Percentiles rank a stretch among this genome's conserved stretches.
Conservation (phyloP, 2,329 filamentous ascomycete species). For the Phaeosphaeria sp. region DNA sequence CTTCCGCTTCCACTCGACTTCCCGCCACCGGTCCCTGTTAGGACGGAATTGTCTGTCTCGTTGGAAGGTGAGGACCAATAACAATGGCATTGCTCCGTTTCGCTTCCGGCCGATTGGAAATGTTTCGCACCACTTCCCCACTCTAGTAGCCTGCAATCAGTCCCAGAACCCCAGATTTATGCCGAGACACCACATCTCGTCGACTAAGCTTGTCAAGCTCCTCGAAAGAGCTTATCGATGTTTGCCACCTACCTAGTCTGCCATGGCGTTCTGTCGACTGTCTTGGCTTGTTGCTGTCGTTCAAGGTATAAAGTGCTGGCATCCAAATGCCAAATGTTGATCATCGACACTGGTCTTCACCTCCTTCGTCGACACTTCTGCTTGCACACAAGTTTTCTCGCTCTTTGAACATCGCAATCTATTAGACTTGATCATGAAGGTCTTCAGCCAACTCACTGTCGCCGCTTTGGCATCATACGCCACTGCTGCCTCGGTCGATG, state of each 20-base stretch:
- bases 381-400: slow-evolving; percentile 10
- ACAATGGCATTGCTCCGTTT: slow-evolving; percentile 9
- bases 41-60: slow-evolving; percentile 4
- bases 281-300: slow-evolving; percentile 7
- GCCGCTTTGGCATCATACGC: slow-evolving; percentile 35
- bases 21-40: slow-evolving; percentile 5
- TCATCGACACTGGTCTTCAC: slow-evolving; percentile 28
- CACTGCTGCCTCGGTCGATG: slow-evolving; percentile 34
- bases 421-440: slow-evolving; percentile 32
- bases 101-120: slow-evolving; percentile 13
- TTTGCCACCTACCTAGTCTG: slow-evolving; percentile 10
- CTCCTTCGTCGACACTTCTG: slow-evolving; percentile 15
- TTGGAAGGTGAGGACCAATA: slow-evolving; percentile 14
- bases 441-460: slow-evolving; percentile 32
- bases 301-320: slow-evolving; percentile 30
- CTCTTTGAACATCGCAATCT: slow-evolving; percentile 9
- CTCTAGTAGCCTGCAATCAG: slow-evolving; percentile 18
- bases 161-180: slow-evolving; percentile 26
- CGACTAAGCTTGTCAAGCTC: slow-evolving; percentile 34
- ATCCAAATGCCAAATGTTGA: slow-evolving; percentile 8
- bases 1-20: slow-evolving; percentile 20
- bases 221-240: slow-evolving; percentile 21
- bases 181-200: slow-evolving; percentile 22
- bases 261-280: slow-evolving; percentile 9
- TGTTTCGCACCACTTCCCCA: slow-evolving; percentile 21